These are phyloP conservation scores for Moniliophthora roreri DNA, from an alignment of 1,284 basidiomycete genomes.

Conservation along the genomic window DNA sequence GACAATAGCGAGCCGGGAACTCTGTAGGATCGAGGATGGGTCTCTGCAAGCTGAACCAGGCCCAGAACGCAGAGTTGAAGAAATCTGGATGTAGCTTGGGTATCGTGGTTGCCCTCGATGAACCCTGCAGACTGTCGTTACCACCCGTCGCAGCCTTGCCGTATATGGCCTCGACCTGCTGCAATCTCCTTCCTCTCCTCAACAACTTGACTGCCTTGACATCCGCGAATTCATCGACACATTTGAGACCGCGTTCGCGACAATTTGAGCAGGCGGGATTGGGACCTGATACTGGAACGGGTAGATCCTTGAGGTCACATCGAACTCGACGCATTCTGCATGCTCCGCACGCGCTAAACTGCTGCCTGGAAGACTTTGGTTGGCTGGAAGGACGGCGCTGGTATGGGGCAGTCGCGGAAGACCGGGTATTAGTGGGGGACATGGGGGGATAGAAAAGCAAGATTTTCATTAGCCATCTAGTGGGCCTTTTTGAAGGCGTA, in stretches of 20 bases:
- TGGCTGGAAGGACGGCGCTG: constrained; percentile 53
- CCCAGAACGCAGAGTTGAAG: constrained; percentile 81
- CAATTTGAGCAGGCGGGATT: constrained; percentile 82
- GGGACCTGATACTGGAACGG: constrained; percentile 44
- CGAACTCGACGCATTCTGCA: constrained; percentile 65
- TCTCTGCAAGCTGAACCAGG: constrained; percentile 77
- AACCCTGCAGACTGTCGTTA: constrained; percentile 19
- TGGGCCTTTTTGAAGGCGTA: constrained; percentile 1
- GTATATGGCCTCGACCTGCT: constrained; percentile 79
- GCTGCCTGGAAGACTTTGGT: constrained; percentile 74
- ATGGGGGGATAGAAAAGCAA: constrained; percentile 29
- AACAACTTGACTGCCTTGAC: constrained; percentile 85
- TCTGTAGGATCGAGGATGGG: constrained; percentile 75
- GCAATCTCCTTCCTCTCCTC: constrained; percentile 78
- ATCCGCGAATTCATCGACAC: constrained; percentile 77
- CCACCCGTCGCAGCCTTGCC: constrained; percentile 48
- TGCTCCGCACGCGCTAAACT: constrained; percentile 87
- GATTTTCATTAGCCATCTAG: not conserved
- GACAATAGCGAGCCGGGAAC: constrained; percentile 67
- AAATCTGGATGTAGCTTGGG: constrained; percentile 76
- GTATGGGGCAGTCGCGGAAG: constrained; percentile 39
- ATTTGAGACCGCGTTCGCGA: constrained; percentile 37
- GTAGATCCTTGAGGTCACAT: constrained; percentile 78
- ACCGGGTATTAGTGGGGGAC: constrained; percentile 45
- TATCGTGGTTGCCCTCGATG: constrained; percentile 47